A percentile compares a stretch with the other conserved stretches of the same genome.
phyloP scores from a whole-genome alignment of 495 filamentous ascomycete genomes.

The Aspergillus haitiensis region DNA sequence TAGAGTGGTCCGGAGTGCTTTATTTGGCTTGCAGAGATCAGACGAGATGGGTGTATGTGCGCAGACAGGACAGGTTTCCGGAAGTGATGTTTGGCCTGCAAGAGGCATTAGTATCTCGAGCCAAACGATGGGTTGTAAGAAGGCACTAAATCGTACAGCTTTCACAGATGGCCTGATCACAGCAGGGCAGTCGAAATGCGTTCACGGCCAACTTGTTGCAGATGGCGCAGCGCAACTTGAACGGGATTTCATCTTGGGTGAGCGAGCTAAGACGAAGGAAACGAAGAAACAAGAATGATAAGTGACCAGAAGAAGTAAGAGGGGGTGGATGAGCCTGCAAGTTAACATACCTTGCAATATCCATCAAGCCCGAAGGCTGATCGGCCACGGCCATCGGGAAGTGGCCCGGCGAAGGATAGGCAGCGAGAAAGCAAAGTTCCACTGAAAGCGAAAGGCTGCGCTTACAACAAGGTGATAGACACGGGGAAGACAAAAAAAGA shows the following conservation, averaged over 20 bases:
- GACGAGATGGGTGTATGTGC: constrained; percentile 81
- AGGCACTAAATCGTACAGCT: constrained; percentile 61
- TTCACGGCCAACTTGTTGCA: constrained; percentile 91
- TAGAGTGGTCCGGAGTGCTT: constrained; percentile 81
- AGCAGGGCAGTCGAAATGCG: constrained; percentile 88
- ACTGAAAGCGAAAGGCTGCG: constrained; percentile 4
- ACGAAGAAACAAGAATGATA: background rate
- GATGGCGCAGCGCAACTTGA: constrained; percentile 89
- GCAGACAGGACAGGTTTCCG: constrained; percentile 87
- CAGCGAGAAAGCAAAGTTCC: constrained; percentile 1
- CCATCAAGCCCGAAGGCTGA: constrained; percentile 47
- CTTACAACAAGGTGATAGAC: constrained; percentile 10
- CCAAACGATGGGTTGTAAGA: background rate
- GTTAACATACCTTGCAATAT: constrained; percentile 44
- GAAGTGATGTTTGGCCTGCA: constrained; percentile 72
- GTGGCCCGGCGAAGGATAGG: background rate
- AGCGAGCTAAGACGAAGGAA: constrained; percentile 59
- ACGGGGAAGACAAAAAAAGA: constrained; percentile 17
- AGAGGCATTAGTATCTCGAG: background rate
- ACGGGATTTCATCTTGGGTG: constrained; percentile 80
- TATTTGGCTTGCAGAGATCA: constrained; percentile 86
- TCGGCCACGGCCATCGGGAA: constrained; percentile 41
- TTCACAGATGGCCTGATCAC: constrained; percentile 92
- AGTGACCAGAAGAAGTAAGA: background rate
- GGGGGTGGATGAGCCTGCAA: background rate